Conservation (phyloP, 371 early-diverging fungal species). For the Astathelohania contejeani region DNA sequence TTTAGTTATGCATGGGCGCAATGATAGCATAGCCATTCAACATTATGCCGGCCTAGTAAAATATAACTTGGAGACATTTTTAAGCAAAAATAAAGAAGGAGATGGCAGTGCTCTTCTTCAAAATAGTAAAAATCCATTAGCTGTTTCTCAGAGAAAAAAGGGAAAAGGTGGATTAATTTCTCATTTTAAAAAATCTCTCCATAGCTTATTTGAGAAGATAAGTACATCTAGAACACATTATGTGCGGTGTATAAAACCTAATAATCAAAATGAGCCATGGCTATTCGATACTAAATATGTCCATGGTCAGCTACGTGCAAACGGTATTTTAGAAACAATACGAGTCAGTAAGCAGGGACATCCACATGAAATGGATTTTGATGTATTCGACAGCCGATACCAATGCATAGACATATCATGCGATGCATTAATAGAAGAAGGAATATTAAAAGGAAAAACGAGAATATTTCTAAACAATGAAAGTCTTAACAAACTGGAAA, state of each 20-base stretch:
- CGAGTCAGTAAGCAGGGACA: constrained; percentile 85
- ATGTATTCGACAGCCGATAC: constrained; percentile 67
- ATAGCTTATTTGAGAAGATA: constrained; percentile 64
- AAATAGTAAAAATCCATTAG: constrained; percentile 63
- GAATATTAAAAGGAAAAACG: constrained; percentile 2
- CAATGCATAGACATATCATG: constrained; percentile 6
- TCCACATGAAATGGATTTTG: constrained; percentile 71
- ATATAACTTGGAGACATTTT: constrained; percentile 81
- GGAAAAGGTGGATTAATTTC: constrained; percentile 66
- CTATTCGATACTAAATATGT: constrained; percentile 68
- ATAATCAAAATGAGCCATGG: constrained; percentile 66
- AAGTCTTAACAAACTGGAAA: constrained; percentile 5
- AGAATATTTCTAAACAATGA: constrained; percentile 12
- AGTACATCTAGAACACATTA: constrained; percentile 87
- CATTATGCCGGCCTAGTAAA: constrained; percentile 88
- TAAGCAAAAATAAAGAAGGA: constrained; percentile 88
- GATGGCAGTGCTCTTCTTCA: constrained; percentile 56
- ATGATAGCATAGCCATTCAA: constrained; percentile 57
- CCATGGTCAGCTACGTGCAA: constrained; percentile 20
- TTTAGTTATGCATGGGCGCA: background rate
- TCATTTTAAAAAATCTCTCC: constrained; percentile 61
- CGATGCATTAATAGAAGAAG: background rate
- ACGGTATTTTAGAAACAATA: constrained; percentile 67
- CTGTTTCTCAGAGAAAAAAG: no score
- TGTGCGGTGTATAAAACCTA: constrained; percentile 94